These are phyloP conservation scores for Acacia melanoxylon DNA, from an alignment of 306 rosid species.

Conservation along the genomic window DNA sequence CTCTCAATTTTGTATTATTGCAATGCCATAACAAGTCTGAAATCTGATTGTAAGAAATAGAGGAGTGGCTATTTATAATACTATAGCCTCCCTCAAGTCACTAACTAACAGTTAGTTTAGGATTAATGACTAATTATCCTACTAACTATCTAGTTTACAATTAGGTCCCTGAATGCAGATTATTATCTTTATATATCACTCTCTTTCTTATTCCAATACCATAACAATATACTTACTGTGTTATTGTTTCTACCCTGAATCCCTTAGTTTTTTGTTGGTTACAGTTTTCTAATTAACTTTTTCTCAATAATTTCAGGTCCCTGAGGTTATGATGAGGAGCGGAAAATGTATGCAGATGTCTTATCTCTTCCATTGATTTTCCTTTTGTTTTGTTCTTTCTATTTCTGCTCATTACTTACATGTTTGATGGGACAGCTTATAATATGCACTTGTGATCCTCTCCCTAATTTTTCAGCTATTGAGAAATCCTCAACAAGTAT, in stretches of 20 bases:
- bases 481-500: slow-evolving; percentile 72
- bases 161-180: too few relatives aligned
- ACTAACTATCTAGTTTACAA: too few relatives aligned
- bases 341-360: slow-evolving; percentile 66
- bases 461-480: slow-evolving; percentile 50
- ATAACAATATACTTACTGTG: background rate
- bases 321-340: slow-evolving; percentile 69
- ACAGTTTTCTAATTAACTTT: background rate
- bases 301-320: slow-evolving; percentile 59
- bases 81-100: too few relatives aligned
- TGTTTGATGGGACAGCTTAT: background rate
- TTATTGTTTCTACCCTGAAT: slow-evolving; percentile 8
- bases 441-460: background rate
- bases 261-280: slow-evolving; percentile 19
- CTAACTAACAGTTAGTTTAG: too few relatives aligned
- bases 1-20: too few relatives aligned
- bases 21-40: too few relatives aligned
- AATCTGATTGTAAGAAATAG: too few relatives aligned
- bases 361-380: slow-evolving; percentile 31
- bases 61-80: too few relatives aligned
- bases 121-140: too few relatives aligned
- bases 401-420: background rate
- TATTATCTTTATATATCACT: too few relatives aligned
- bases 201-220: too few relatives aligned
- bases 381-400: slow-evolving; percentile 16